Conservation (phyloP, 139 green algal genomes). For the Mesotaenium endlicherianum region DNA sequence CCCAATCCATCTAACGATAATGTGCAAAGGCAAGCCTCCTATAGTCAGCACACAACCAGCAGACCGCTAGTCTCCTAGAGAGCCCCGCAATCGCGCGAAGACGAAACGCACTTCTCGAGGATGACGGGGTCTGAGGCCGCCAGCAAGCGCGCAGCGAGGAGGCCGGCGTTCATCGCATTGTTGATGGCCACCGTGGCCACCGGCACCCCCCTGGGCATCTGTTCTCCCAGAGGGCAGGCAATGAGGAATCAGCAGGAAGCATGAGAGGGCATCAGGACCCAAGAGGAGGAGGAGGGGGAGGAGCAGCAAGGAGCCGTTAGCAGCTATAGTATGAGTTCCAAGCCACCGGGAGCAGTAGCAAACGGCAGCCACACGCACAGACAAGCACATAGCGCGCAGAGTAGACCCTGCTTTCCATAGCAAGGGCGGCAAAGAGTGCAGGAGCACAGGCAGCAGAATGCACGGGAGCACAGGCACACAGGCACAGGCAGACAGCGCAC, state of each 20-base stretch:
- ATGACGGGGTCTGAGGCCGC: slow-evolving; percentile 42
- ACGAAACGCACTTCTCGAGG: slow-evolving; percentile 1
- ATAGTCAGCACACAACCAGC: no score
- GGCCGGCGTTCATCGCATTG: slow-evolving; percentile 91
- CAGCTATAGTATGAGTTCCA: neutral
- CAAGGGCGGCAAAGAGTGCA: no score
- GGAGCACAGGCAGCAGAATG: neutral
- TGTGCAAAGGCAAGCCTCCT: no score
- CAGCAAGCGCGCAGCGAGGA: slow-evolving; percentile 89
- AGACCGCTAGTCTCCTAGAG: no score
- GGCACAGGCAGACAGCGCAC: neutral
- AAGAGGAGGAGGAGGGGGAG: neutral
- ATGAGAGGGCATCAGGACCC: neutral
- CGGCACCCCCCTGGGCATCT: slow-evolving; percentile 93
- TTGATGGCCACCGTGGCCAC: slow-evolving; percentile 96
- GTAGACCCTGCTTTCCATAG: no score
- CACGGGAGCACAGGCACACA: neutral
- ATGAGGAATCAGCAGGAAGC: neutral
- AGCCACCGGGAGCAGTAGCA: neutral
- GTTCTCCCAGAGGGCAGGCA: neutral
- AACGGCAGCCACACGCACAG: neutral
- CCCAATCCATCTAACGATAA: no score
- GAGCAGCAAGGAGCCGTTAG: neutral
- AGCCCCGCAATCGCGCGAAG: no score
- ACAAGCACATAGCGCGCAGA: neutral